Percentiles rank a stretch among this genome's conserved stretches.
phyloP scores from a whole-genome alignment of 352 stramenopile genomes.

The Phytophthora cactorum region DNA sequence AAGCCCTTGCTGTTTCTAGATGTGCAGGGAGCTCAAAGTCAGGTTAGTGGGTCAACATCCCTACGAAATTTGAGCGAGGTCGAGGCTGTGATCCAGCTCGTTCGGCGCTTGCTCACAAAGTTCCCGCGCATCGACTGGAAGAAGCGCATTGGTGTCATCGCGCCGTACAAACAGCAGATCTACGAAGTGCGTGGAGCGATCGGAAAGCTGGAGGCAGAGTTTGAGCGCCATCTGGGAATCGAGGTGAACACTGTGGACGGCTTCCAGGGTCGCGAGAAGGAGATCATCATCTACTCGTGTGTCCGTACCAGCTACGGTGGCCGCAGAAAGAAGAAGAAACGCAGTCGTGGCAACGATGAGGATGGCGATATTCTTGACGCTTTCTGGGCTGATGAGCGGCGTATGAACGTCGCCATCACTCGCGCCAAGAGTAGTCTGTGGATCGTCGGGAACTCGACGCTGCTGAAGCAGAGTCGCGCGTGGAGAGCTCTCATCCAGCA shows the following conservation, averaged over 20 bases:
- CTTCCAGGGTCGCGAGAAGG: conserved; percentile 97
- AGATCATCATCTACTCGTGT: conserved; percentile 98
- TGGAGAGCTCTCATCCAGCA: conserved; percentile 77
- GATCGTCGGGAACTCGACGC: conserved; percentile 80
- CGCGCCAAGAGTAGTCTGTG: conserved; percentile 95
- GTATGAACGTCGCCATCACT: conserved; percentile 99
- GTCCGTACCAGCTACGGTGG: conserved; percentile 95
- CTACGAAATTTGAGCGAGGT: conserved; percentile 81
- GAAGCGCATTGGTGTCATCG: conserved; percentile 97
- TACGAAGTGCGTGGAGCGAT: conserved; percentile 90
- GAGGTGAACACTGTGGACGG: conserved; percentile 97
- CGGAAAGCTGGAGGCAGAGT: conserved; percentile 54
- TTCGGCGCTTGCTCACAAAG: conserved; percentile 92
- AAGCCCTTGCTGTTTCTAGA: conserved; percentile 75
- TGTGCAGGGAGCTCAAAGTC: conserved; percentile 67
- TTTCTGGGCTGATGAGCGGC: conserved; percentile 97
- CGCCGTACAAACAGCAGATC: conserved; percentile 98
- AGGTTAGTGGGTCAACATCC: conserved; percentile 76
- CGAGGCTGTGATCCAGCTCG: conserved; percentile 83
- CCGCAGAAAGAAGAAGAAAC: conserved; percentile 31
- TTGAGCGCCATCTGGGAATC: conserved; percentile 55
- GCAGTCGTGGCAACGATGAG: conserved; percentile 13
- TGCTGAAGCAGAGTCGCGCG: conserved; percentile 71
- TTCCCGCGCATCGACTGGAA: conserved; percentile 69
- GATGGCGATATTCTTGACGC: conserved; percentile 47